Conservation (phyloP, 495 filamentous ascomycete genomes). For the Aspergillus hancockii region DNA sequence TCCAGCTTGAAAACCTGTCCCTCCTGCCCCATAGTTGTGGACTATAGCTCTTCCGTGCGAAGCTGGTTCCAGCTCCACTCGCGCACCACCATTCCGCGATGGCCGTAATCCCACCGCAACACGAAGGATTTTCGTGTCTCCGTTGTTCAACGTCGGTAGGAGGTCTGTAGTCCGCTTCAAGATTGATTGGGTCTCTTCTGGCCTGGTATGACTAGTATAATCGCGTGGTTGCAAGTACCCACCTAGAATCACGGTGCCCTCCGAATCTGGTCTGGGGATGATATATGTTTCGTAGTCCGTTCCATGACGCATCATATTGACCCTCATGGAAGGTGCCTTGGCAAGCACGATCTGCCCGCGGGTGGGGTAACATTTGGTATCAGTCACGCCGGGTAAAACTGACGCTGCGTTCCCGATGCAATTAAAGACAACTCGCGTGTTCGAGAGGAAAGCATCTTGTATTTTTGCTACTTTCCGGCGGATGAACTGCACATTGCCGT, state of each 20-base stretch:
- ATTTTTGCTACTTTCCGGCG: slow-evolving; percentile 22
- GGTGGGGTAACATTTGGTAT: slow-evolving; percentile 32
- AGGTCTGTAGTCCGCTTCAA: slow-evolving; percentile 25
- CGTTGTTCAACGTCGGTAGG: slow-evolving; percentile 17
- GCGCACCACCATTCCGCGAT: slow-evolving; percentile 30
- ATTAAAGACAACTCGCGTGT: slow-evolving; percentile 33
- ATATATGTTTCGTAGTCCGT: slow-evolving; percentile 37
- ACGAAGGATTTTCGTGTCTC: slow-evolving; percentile 22
- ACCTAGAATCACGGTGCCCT: slow-evolving; percentile 32
- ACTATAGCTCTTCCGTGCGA: slow-evolving; percentile 14
- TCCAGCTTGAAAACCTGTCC: slow-evolving; percentile 29
- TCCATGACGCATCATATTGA: slow-evolving; percentile 36
- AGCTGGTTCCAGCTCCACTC: slow-evolving; percentile 26
- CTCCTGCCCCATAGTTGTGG: slow-evolving; percentile 26
- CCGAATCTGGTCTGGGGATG: slow-evolving; percentile 33
- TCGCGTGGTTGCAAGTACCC: slow-evolving; percentile 33
- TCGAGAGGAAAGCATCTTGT: slow-evolving; percentile 22
- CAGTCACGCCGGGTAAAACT: slow-evolving; percentile 27
- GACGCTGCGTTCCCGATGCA: slow-evolving; percentile 29
- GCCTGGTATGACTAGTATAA: slow-evolving; percentile 12
- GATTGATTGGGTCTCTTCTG: slow-evolving; percentile 31
- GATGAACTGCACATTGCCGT: slow-evolving; percentile 23
- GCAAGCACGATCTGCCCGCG: slow-evolving; percentile 43
- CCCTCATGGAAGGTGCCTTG: slow-evolving; percentile 29
- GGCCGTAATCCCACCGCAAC: slow-evolving; percentile 30